Evolutionary conservation across 2,329 filamentous ascomycete genomes (phyloP), one percentile per base, ranked within the genome.

Genomic region (Hymenoscyphus repandus): DNA sequence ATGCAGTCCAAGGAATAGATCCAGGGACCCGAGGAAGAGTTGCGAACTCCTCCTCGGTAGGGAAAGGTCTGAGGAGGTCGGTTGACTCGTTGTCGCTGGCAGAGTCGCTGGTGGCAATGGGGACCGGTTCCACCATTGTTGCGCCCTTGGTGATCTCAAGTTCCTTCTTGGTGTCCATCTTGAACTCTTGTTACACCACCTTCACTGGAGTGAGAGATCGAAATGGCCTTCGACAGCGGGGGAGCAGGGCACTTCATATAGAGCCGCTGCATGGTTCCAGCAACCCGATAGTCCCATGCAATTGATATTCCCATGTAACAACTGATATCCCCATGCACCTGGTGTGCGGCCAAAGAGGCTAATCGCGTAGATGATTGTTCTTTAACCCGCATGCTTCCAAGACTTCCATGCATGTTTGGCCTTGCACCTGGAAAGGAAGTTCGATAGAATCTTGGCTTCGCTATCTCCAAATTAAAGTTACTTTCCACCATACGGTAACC

Each of bases 11-110:
- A 27, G 58, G 58, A 37, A 61, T 60, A 1, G 13, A 40, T 7
- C 80, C 82, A 7, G 81, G 79, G 18, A 86, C 77, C 60, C 81
- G 79, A 42, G 72, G 77, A 18, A 86, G 75, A 0, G 79, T 82
- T 13, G 58, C 64, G 49, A 83, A 65, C 53, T 86, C 82, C 64
- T 85, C 80, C 39, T 79, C 75, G 6, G 80, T 85, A 2, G 82
- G 82, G 22, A 51, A 54, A 6, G 52, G 52, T 45, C 45, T 12
- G 15, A 45, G 45, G 31, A 34, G 45, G 32, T 43, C 27, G 20
- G 41, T 22, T n/a, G 40, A 32, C 32, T 53, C 53, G 22, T 50
- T 37, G 11, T 39, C 40, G 12, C 41, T 33, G 39, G 53, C 37
- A 5, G 33, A 34, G 9, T 37, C 34, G 15, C 44, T 42, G 4